phyloP scores from a whole-genome alignment of 2,329 filamentous ascomycete species.

The Cladosporium oxysporum region DNA sequence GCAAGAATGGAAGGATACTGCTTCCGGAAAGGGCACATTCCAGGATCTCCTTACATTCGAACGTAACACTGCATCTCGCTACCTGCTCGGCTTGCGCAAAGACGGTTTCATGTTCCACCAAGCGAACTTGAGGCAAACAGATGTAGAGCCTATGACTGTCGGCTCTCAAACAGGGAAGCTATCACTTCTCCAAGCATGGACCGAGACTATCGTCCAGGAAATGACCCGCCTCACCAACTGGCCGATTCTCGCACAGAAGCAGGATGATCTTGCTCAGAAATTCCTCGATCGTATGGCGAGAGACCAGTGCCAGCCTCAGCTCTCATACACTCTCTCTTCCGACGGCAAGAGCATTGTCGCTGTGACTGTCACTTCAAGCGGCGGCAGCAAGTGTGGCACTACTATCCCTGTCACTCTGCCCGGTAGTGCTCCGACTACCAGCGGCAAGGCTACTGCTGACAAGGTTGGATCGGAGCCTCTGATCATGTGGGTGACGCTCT shows the following conservation, averaged over 20 bases:
- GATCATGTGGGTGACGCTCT: conserved; percentile 43
- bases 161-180: conserved; percentile 50
- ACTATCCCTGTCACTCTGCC: conserved; percentile 59
- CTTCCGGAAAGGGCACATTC: conserved; percentile 55
- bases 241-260: conserved; percentile 58
- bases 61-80: conserved; percentile 55
- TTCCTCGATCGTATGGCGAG: conserved; percentile 58
- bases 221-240: conserved; percentile 56
- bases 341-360: conserved; percentile 49
- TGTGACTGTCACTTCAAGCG: conserved; percentile 51
- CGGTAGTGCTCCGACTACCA: conserved; percentile 43
- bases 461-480: conserved; percentile 52
- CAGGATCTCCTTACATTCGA: conserved; percentile 54
- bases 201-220: conserved; percentile 56
- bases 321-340: conserved; percentile 49
- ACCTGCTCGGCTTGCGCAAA: conserved; percentile 58
- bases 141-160: conserved; percentile 50
- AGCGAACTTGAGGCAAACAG: conserved; percentile 57
- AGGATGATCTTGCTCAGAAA: conserved; percentile 54
- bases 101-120: conserved; percentile 66
- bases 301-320: conserved; percentile 52
- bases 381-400: conserved; percentile 52
- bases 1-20: conserved; percentile 64
- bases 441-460: conserved; percentile 38
- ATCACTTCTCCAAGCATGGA: conserved; percentile 61